A percentile compares a stretch with the other conserved stretches of the same genome.
Evolutionary conservation across 345 rosid species (phyloP).

Genomic region (Dipteronia dyeriana): DNA sequence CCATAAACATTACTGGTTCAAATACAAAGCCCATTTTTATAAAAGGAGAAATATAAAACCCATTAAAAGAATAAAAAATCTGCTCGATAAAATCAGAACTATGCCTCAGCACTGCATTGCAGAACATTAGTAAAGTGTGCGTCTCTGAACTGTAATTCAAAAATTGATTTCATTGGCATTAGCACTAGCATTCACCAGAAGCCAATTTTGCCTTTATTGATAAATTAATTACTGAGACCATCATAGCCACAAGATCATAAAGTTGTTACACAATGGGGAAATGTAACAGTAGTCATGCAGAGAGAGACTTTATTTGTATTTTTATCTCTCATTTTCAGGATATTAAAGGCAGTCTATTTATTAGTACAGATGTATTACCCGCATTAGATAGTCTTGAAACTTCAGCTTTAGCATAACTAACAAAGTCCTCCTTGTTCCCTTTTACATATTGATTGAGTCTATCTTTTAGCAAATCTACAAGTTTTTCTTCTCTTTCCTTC

Average conservation of each 20-base stretch:
- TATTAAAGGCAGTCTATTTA: neutral
- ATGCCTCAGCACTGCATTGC: neutral
- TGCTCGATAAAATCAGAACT: neutral
- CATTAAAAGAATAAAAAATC: neutral
- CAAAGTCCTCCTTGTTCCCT: slow-evolving; percentile 73
- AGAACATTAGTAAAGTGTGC: neutral
- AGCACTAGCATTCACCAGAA: neutral
- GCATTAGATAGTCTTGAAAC: slow-evolving; percentile 84
- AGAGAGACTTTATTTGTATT: neutral
- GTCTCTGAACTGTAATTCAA: neutral
- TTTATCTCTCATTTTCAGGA: neutral
- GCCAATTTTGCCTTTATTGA: neutral
- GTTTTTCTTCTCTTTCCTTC: slow-evolving; percentile 97
- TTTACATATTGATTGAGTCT: slow-evolving; percentile 76
- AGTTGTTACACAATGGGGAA: neutral
- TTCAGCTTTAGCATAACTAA: slow-evolving; percentile 74
- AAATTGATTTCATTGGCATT: neutral
- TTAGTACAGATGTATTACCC: slow-evolving; percentile 41
- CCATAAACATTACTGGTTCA: neutral
- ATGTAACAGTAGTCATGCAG: neutral
- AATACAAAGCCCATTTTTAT: neutral
- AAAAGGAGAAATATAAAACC: neutral
- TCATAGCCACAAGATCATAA: neutral
- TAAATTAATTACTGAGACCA: neutral
- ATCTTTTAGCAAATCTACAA: slow-evolving; percentile 66